Conservation (phyloP, 2,329 filamentous ascomycete species). For the Aspergillus sojae region DNA sequence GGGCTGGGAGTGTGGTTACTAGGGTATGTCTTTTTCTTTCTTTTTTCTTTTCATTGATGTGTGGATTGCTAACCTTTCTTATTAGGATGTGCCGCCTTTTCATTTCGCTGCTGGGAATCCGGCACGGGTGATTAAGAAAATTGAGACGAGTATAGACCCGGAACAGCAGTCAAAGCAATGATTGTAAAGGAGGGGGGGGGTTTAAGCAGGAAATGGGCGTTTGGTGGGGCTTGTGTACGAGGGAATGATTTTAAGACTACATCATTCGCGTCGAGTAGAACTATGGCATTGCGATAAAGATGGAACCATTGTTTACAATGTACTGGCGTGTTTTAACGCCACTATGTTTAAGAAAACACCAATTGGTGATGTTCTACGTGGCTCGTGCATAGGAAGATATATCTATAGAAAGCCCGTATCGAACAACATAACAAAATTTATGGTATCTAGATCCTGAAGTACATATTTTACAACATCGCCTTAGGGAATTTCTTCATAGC, state of each 20-base stretch:
- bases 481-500: slow-evolving; percentile 85
- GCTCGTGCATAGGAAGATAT: too few relatives aligned
- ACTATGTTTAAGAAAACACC: not conserved
- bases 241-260: not conserved
- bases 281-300: not conserved
- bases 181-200: too few relatives aligned
- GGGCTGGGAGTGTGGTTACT: slow-evolving; percentile 45
- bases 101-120: slow-evolving; percentile 33
- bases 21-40: slow-evolving; percentile 23
- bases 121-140: slow-evolving; percentile 24
- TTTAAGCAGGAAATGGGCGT: too few relatives aligned
- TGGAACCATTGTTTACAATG: not conserved
- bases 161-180: slow-evolving; percentile 1
- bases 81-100: slow-evolving; percentile 29
- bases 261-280: not conserved
- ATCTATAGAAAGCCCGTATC: too few relatives aligned
- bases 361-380: not conserved
- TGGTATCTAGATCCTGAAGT: not conserved
- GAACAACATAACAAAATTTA: not conserved
- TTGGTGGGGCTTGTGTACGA: not conserved
- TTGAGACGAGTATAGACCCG: slow-evolving; percentile 30
- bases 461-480: slow-evolving; percentile 66
- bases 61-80: not conserved
- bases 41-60: not conserved
- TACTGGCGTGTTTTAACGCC: not conserved